A percentile compares a stretch with the other conserved stretches of the same genome.
phyloP scores from a whole-genome alignment of 495 filamentous ascomycete species.

The Sporormia fimetaria region DNA sequence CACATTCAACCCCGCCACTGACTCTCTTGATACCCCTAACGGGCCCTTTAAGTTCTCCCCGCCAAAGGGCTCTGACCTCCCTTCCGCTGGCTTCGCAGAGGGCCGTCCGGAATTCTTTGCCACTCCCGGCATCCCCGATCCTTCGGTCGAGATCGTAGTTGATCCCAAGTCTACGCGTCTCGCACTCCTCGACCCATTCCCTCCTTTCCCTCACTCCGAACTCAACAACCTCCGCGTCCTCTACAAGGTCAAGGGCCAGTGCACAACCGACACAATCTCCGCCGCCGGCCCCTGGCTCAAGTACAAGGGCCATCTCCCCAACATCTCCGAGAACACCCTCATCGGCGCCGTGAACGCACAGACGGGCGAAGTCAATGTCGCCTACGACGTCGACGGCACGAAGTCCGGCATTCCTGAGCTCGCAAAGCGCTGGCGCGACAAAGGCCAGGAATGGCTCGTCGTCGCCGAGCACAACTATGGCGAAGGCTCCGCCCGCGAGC shows the following conservation, averaged over 20 bases:
- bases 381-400: slow-evolving; percentile 68
- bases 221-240: slow-evolving; percentile 66
- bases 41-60: slow-evolving; percentile 82
- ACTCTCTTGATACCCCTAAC: slow-evolving; percentile 67
- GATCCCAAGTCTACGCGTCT: slow-evolving; percentile 78
- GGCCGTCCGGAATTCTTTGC: slow-evolving; percentile 70
- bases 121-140: slow-evolving; percentile 54
- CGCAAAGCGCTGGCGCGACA: slow-evolving; percentile 64
- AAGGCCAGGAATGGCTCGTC: slow-evolving; percentile 70
- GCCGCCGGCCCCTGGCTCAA: slow-evolving; percentile 96
- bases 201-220: slow-evolving; percentile 66
- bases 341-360: slow-evolving; percentile 87
- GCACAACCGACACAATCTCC: slow-evolving; percentile 97
- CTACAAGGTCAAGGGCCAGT: slow-evolving; percentile 92
- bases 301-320: slow-evolving; percentile 97
- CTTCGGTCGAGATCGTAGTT: slow-evolving; percentile 55
- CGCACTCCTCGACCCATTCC: slow-evolving; percentile 83
- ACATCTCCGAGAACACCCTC: slow-evolving; percentile 92
- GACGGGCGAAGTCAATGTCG: slow-evolving; percentile 82
- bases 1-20: slow-evolving; percentile 92
- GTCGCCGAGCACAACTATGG: slow-evolving; percentile 98
- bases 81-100: slow-evolving; percentile 61
- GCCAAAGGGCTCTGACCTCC: slow-evolving; percentile 67
- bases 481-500: slow-evolving; percentile 87
- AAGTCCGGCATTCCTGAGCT: slow-evolving; percentile 68